phyloP scores from a whole-genome alignment of 768 basidiomycete genomes.

The Galerina marginata region DNA sequence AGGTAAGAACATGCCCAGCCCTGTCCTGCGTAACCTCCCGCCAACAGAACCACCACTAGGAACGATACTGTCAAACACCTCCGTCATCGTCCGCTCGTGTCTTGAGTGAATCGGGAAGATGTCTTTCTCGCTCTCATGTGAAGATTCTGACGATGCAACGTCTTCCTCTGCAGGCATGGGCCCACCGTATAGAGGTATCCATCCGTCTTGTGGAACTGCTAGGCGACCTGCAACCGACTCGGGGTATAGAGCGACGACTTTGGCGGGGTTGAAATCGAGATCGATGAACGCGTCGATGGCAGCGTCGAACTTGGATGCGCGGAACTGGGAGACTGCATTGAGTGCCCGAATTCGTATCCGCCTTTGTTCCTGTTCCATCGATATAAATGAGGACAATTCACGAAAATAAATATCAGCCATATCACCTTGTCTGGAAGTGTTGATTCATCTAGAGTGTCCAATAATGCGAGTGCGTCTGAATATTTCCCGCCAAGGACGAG shows the following conservation, averaged over 20 bases:
- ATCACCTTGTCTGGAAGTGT: conserved; percentile 68
- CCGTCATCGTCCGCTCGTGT: conserved; percentile 32
- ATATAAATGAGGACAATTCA: not conserved
- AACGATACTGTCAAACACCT: conserved; percentile 38
- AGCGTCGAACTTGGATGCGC: conserved; percentile 65
- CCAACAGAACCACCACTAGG: conserved; percentile 47
- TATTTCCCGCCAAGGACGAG: conserved; percentile 72
- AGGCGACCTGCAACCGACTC: conserved; percentile 81
- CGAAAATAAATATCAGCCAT: not conserved
- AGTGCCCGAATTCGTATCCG: conserved; percentile 68
- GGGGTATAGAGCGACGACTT: conserved; percentile 90
- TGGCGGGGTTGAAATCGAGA: conserved; percentile 91
- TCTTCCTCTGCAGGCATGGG: conserved; percentile 42
- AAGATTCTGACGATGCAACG: conserved; percentile 22
- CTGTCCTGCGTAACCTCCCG: conserved; percentile 55
- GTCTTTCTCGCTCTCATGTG: conserved; percentile 24
- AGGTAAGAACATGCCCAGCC: conserved; percentile 57
- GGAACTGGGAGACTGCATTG: conserved; percentile 81
- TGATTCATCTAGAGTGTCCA: conserved; percentile 69
- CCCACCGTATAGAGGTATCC: conserved; percentile 89
- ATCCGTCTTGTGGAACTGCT: conserved; percentile 66
- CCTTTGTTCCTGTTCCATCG: conserved; percentile 43
- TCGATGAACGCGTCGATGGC: conserved; percentile 90
- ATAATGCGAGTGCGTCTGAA: conserved; percentile 77
- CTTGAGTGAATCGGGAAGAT: conserved; percentile 16